Evolutionary conservation across 2,329 filamentous ascomycete genomes (phyloP).

Genomic region (Zalaria obscura): DNA sequence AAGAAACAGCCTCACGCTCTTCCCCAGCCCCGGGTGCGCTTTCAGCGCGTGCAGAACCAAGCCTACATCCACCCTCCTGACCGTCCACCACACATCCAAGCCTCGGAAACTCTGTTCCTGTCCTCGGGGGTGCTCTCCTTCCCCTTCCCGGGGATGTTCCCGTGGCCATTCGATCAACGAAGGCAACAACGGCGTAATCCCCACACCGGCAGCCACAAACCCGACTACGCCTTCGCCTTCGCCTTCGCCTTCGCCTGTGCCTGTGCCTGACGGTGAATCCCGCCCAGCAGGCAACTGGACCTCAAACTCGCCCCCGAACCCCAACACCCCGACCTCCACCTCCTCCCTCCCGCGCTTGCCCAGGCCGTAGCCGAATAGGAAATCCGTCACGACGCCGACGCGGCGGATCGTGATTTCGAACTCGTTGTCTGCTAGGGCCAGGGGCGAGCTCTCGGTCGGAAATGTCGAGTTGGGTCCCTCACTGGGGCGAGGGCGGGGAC

Average conservation of each 20-base stretch:
- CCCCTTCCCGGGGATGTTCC: slow-evolving; percentile 9
- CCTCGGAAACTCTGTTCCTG: slow-evolving; percentile 10
- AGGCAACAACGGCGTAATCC: slow-evolving; percentile 64
- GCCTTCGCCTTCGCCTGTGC: slow-evolving; percentile 12
- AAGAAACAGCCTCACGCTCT: slow-evolving; percentile 47
- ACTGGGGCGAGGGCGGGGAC: slow-evolving; percentile 7
- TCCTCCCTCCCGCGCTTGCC: slow-evolving; percentile 1
- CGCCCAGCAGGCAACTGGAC: slow-evolving; percentile 4
- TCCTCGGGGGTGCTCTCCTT: no score
- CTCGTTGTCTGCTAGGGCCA: slow-evolving; percentile 22
- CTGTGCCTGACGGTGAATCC: no score
- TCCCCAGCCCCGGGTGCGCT: slow-evolving; percentile 36
- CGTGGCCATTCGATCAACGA: slow-evolving; percentile 22
- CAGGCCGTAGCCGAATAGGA: slow-evolving; percentile 38
- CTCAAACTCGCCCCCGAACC: slow-evolving; percentile 55
- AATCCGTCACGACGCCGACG: slow-evolving; percentile 53
- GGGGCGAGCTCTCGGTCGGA: no score
- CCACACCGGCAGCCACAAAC: slow-evolving; percentile 68
- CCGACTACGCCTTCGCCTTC: slow-evolving; percentile 27
- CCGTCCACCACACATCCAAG: slow-evolving; percentile 54
- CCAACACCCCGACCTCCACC: slow-evolving; percentile 53
- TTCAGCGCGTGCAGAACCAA: slow-evolving; percentile 47
- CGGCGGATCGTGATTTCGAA: slow-evolving; percentile 61
- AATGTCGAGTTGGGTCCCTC: no score
- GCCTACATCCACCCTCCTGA: slow-evolving; percentile 46